Conservation (phyloP, 352 stramenopile species). For the Phytophthora cryptogea region DNA sequence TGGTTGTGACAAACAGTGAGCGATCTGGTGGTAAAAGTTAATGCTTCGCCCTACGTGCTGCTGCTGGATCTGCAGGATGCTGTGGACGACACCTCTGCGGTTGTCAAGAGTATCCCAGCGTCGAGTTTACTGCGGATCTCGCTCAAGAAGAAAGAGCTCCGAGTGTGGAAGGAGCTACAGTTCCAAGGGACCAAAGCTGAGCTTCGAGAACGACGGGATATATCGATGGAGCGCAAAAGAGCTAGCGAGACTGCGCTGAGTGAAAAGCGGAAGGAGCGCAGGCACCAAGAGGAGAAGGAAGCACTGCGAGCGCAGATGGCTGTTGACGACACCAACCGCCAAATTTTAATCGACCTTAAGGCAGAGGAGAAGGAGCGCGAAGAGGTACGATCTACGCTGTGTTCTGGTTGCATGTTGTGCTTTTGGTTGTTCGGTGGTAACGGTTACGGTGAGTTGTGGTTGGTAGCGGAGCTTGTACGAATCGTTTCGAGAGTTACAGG, state of each 20-base stretch:
- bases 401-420: neutral
- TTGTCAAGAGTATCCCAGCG: conserved; percentile 49
- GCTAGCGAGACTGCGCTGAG: conserved; percentile 42
- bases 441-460: neutral
- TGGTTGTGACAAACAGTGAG: conserved; percentile 49
- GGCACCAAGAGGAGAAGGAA: conserved; percentile 71
- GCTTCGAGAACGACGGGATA: conserved; percentile 46
- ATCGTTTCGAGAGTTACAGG: conserved; percentile 59
- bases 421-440: neutral
- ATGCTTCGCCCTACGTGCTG: conserved; percentile 74
- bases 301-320: conserved; percentile 82
- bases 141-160: conserved; percentile 44
- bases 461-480: conserved; percentile 69
- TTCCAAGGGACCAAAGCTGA: conserved; percentile 42
- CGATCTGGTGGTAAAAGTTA: conserved; percentile 82
- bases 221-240: conserved; percentile 69
- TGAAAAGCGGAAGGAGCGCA: conserved; percentile 57
- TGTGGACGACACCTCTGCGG: conserved; percentile 56
- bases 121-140: conserved; percentile 52
- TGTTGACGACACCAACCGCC: conserved; percentile 74
- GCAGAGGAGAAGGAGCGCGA: conserved; percentile 77
- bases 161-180: conserved; percentile 53
- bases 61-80: conserved; percentile 64
- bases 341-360: conserved; percentile 76
- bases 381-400: conserved; percentile 43